Percentiles rank a stretch among this genome's conserved stretches.
Conservation (phyloP, 306 rosid species). For the Malus sieversii region DNA sequence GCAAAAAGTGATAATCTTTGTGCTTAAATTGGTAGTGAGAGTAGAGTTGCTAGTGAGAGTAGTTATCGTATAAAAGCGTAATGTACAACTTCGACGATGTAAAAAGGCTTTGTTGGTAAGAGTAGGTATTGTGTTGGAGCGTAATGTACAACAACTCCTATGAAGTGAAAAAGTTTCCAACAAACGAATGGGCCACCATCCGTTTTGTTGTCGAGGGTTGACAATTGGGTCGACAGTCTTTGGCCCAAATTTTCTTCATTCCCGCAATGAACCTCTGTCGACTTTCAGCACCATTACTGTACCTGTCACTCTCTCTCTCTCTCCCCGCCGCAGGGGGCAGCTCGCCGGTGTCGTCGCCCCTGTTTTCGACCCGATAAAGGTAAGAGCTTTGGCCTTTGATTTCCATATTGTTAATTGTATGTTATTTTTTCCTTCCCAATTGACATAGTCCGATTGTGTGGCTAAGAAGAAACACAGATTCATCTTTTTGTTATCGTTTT, state of each 20-base stretch:
- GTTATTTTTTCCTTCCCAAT: not conserved
- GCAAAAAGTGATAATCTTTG: not conserved
- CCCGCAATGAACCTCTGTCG: not conserved
- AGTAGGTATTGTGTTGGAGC: too few relatives aligned
- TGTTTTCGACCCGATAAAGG: not conserved
- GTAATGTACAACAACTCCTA: too few relatives aligned
- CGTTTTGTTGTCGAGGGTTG: not conserved
- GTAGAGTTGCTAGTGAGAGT: too few relatives aligned
- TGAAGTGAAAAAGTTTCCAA: too few relatives aligned
- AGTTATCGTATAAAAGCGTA: too few relatives aligned
- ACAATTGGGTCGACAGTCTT: not conserved
- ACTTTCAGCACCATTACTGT: not conserved
- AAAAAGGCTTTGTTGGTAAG: too few relatives aligned
- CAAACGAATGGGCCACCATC: not conserved
- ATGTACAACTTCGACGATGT: too few relatives aligned
- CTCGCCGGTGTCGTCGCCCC: not conserved
- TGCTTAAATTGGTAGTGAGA: not conserved
- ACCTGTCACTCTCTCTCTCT: not conserved
- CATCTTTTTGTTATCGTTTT: not conserved
- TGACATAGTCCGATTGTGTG: not conserved
- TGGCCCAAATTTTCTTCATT: not conserved
- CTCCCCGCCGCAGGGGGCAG: not conserved
- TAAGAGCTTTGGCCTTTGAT: not conserved
- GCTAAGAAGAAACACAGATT: not conserved
- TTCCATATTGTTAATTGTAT: not conserved